Conservation (phyloP, 2,329 filamentous ascomycete species). For the Sclerotiophoma versabilis region DNA sequence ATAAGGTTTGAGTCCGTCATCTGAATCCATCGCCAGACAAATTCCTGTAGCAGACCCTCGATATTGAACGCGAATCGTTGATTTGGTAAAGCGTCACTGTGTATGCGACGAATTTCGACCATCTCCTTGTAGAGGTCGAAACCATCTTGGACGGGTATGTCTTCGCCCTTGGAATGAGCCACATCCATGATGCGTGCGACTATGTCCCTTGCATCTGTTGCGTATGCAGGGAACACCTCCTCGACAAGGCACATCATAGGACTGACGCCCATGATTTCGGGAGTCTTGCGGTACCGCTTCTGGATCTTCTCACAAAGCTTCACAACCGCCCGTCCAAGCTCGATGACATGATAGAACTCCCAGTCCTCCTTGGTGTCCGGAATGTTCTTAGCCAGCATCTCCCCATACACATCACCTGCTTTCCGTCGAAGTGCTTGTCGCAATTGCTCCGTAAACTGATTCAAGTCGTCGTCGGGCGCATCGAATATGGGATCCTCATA, state of each 20-base stretch:
- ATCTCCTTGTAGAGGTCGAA: slow-evolving; percentile 93
- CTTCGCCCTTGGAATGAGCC: slow-evolving; percentile 71
- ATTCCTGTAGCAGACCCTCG: slow-evolving; percentile 83
- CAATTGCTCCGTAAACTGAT: slow-evolving; percentile 75
- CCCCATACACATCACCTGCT: slow-evolving; percentile 80
- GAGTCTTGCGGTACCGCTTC: slow-evolving; percentile 88
- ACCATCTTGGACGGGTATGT: slow-evolving; percentile 88
- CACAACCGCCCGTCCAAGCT: slow-evolving; percentile 84
- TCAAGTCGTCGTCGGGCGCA: slow-evolving; percentile 71
- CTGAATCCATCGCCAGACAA: slow-evolving; percentile 95
- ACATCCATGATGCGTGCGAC: slow-evolving; percentile 80
- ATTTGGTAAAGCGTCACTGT: slow-evolving; percentile 73
- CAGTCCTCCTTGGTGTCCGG: slow-evolving; percentile 81
- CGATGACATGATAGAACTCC: slow-evolving; percentile 90
- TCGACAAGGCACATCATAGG: slow-evolving; percentile 76
- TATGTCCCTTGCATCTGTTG: slow-evolving; percentile 85
- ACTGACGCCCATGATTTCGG: slow-evolving; percentile 81
- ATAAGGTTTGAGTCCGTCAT: slow-evolving; percentile 80
- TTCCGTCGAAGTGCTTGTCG: slow-evolving; percentile 75
- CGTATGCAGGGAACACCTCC: slow-evolving; percentile 87
- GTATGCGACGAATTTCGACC: slow-evolving; percentile 82
- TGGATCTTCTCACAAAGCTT: slow-evolving; percentile 87
- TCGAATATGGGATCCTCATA: slow-evolving; percentile 79
- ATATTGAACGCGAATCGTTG: slow-evolving; percentile 85
- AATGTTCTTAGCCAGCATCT: slow-evolving; percentile 79